A percentile compares a stretch with the other conserved stretches of the same genome.
phyloP scores from a whole-genome alignment of 306 rosid genomes.

The Ormosia emarginata region DNA sequence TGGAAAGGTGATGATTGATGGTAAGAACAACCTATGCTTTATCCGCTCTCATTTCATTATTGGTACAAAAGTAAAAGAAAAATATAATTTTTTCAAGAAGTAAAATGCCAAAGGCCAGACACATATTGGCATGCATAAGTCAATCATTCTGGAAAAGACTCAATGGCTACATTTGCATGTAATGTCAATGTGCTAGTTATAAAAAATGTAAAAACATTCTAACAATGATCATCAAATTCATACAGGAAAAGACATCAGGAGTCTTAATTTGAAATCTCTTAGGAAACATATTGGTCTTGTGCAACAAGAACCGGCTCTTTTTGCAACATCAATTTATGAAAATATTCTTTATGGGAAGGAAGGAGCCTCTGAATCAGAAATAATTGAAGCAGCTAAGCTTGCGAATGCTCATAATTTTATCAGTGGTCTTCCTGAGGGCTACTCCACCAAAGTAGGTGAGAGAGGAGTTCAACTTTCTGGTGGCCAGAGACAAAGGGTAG shows the following conservation, averaged over 20 bases:
- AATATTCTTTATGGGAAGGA: conserved; percentile 84
- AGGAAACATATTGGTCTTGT: conserved; percentile 85
- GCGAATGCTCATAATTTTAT: conserved; percentile 88
- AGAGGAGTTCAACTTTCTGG: conserved; percentile 93
- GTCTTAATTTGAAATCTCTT: conserved; percentile 68
- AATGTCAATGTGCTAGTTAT: background rate
- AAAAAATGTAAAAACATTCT: background rate
- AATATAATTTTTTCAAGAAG: background rate
- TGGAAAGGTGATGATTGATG: conserved; percentile 87
- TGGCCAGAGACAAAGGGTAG: conserved; percentile 88
- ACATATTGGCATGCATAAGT: background rate
- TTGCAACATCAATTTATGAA: conserved; percentile 81
- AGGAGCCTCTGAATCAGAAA: conserved; percentile 84
- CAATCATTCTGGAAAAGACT: background rate
- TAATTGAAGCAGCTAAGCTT: conserved; percentile 82
- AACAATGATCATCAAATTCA: conserved; percentile 19
- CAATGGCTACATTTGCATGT: background rate
- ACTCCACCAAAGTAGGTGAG: conserved; percentile 90
- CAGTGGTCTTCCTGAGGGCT: conserved; percentile 90
- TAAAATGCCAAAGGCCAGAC: background rate
- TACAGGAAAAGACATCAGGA: conserved; percentile 83
- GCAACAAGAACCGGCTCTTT: conserved; percentile 96
- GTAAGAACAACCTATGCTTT: conserved; percentile 43
- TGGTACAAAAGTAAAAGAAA: background rate
- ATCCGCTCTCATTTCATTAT: background rate